A percentile compares a stretch with the other conserved stretches of the same genome.
Evolutionary conservation across 2,329 filamentous ascomycete genomes (phyloP).

Genomic region (Bipolaris sorokiniana): DNA sequence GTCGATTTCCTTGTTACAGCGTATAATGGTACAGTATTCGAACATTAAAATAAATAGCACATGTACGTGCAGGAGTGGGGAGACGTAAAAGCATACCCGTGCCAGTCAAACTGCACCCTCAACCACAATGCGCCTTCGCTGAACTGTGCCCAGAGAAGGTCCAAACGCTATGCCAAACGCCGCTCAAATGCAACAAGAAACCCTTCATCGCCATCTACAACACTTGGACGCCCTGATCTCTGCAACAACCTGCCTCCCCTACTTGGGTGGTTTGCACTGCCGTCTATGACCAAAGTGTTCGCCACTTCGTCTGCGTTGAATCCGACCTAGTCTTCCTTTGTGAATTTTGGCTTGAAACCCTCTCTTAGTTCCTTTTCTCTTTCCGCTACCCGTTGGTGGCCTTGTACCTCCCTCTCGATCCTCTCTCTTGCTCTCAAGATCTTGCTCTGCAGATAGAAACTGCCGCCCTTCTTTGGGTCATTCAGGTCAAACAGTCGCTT

Average conservation of each 20-base stretch:
- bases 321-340: constrained; percentile 68
- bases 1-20: not conserved
- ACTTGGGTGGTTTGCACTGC: too few species aligned
- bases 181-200: constrained; percentile 26
- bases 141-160: constrained; percentile 11
- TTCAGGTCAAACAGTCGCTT: constrained; percentile 95
- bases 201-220: constrained; percentile 1
- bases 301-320: not conserved
- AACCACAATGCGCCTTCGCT: constrained; percentile 13
- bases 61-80: constrained; percentile 26
- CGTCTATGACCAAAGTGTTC: not conserved
- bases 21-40: constrained; percentile 27
- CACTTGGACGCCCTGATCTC: not conserved
- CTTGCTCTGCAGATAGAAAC: constrained; percentile 98
- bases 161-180: constrained; percentile 35
- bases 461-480: constrained; percentile 92
- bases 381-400: constrained; percentile 71
- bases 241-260: too few species aligned
- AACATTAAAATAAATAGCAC: constrained; percentile 12
- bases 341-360: constrained; percentile 94
- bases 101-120: constrained; percentile 5
- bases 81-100: constrained; percentile 16
- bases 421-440: constrained; percentile 88
- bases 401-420: constrained; percentile 83
- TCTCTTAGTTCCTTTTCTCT: constrained; percentile 79